Evolutionary conservation across 2,329 filamentous ascomycete species (phyloP).

Genomic region (Leptographium wingfieldii): DNA sequence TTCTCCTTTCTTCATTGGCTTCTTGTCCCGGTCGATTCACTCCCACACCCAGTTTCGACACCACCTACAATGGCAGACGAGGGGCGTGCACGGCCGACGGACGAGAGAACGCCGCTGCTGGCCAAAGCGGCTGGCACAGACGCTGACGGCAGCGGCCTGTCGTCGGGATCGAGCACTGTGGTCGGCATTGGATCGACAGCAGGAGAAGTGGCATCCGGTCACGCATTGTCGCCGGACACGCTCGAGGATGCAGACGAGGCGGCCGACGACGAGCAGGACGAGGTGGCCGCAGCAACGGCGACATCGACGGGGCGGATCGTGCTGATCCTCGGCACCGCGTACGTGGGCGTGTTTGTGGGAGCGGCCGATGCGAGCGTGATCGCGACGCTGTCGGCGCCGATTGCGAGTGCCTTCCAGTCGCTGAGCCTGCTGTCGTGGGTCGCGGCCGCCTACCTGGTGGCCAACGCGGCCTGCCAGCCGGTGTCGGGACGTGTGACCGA

Average conservation of each 20-base stretch:
- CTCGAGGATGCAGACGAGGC: conserved; percentile 1
- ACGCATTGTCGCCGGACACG: background rate
- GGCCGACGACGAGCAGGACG: background rate
- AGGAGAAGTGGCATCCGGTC: too few species aligned
- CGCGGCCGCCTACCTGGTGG: conserved; percentile 75
- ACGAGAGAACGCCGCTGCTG: conserved; percentile 6
- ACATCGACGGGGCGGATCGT: conserved; percentile 34
- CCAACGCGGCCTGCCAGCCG: conserved; percentile 77
- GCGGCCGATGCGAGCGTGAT: conserved; percentile 70
- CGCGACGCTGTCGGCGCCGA: conserved; percentile 71
- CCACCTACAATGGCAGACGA: background rate
- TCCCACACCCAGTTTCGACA: background rate
- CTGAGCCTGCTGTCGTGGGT: conserved; percentile 78
- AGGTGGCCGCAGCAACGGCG: conserved; percentile 34
- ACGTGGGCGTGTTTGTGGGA: conserved; percentile 50
- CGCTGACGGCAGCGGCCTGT: background rate
- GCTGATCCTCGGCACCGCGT: conserved; percentile 42
- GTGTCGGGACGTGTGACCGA: conserved; percentile 78
- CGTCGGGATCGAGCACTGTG: background rate
- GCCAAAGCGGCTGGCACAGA: background rate
- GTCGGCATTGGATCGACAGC: background rate
- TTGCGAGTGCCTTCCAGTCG: conserved; percentile 71
- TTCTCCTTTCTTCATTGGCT: background rate
- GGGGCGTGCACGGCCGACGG: background rate
- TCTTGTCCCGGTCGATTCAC: background rate